Evolutionary conservation across 352 stramenopile species (phyloP).

Genomic region (Phytophthora colocasiae): DNA sequence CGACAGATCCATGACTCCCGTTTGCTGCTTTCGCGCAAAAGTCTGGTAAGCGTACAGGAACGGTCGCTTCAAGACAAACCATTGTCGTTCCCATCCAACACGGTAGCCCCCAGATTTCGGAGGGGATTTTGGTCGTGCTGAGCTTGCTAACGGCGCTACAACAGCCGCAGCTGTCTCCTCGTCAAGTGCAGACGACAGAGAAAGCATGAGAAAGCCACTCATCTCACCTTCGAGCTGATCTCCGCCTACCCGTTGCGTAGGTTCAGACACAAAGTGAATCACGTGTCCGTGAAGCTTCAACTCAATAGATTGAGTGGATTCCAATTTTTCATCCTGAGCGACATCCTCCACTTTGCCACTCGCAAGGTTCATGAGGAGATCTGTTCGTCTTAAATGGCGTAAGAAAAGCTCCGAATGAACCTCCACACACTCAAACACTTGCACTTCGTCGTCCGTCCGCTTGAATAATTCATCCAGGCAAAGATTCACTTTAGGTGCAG

Average conservation of each 20-base stretch:
- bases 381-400: conserved; percentile 52
- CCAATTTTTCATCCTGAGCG: conserved; percentile 1
- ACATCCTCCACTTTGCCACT: conserved; percentile 46
- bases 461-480: conserved; percentile 49
- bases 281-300: conserved; percentile 20
- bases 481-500: conserved; percentile 38
- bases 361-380: conserved; percentile 54
- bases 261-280: conserved; percentile 68
- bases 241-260: conserved; percentile 46
- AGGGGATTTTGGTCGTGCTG: conserved; percentile 10
- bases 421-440: conserved; percentile 56
- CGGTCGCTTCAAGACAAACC: conserved; percentile 82
- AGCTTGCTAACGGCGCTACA: conserved; percentile 29
- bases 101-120: conserved; percentile 13
- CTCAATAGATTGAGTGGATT: neutral
- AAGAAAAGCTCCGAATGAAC: conserved; percentile 55
- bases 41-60: conserved; percentile 83
- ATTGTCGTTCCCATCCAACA: conserved; percentile 67
- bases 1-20: conserved; percentile 78
- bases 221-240: conserved; percentile 56
- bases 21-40: conserved; percentile 70
- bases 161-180: conserved; percentile 52
- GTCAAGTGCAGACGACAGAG: conserved; percentile 52
- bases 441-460: conserved; percentile 36
- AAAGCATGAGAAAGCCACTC: conserved; percentile 81